phyloP scores from a whole-genome alignment of 805 yeast species.

The Sugiyamaella valdiviana region DNA sequence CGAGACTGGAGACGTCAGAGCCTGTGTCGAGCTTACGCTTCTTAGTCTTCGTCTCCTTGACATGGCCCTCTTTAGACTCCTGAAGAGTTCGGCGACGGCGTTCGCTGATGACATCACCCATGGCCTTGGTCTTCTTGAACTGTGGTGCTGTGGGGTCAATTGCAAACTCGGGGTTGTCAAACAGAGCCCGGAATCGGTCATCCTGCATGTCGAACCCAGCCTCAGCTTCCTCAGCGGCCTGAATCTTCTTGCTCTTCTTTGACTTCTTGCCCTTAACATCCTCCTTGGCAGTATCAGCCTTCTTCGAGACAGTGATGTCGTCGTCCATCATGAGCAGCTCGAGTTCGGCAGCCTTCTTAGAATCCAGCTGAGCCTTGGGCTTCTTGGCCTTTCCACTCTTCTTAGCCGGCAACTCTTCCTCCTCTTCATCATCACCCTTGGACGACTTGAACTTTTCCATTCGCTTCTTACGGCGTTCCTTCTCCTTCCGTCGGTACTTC shows the following conservation, averaged over 20 bases:
- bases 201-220: conserved; percentile 65
- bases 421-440: conserved; percentile 46
- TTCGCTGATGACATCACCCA: conserved; percentile 76
- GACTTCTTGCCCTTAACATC: conserved; percentile 56
- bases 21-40: conserved; percentile 9
- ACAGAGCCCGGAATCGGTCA: conserved; percentile 77
- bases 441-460: conserved; percentile 65
- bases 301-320: conserved; percentile 47
- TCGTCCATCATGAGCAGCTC: conserved; percentile 70
- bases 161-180: conserved; percentile 82
- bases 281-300: conserved; percentile 52
- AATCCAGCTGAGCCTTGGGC: conserved; percentile 31
- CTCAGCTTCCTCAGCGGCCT: conserved; percentile 42
- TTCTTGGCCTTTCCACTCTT: conserved; percentile 15
- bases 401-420: conserved; percentile 20
- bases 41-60: conserved; percentile 1
- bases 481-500: conserved; percentile 77
- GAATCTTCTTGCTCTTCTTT: conserved; percentile 32
- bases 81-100: conserved; percentile 36
- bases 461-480: conserved; percentile 84
- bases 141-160: conserved; percentile 93
- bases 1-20: conserved; percentile 67
- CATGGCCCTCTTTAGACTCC: conserved; percentile 6
- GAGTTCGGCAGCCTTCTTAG: conserved; percentile 56
- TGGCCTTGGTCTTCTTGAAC: conserved; percentile 78